Evolutionary conservation across 805 yeast genomes (phyloP).

Genomic region (Vanderwaltozyma polyspora): DNA sequence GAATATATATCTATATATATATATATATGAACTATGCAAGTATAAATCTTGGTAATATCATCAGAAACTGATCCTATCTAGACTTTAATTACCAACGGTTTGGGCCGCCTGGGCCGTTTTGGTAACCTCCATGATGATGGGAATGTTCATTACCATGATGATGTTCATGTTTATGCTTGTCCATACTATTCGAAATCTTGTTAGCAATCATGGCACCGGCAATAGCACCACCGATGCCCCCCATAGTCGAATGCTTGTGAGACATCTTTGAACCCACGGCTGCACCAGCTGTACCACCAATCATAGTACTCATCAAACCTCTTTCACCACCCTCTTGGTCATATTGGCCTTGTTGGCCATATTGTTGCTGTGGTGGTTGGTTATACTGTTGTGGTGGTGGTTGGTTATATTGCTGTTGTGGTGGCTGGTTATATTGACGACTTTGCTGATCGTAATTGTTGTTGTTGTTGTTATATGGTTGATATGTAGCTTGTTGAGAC

Average conservation of each 20-base stretch:
- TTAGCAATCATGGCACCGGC: constrained; percentile 46
- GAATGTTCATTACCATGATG: not conserved
- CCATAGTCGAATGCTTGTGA: constrained; percentile 25
- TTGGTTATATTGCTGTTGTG: constrained; percentile 1
- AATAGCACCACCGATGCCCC: constrained; percentile 42
- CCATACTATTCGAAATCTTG: constrained; percentile 20
- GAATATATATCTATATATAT: no score
- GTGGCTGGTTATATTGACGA: constrained; percentile 13
- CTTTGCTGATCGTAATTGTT: constrained; percentile 14
- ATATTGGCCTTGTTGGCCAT: constrained; percentile 24
- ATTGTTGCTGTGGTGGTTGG: constrained; percentile 9
- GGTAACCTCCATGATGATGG: not conserved
- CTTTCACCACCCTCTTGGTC: constrained; percentile 16
- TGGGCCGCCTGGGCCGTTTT: constrained; percentile 5
- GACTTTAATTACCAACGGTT: no score
- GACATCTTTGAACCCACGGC: constrained; percentile 35
- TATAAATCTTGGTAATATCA: no score
- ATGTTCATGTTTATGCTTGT: not conserved
- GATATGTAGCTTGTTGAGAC: constrained; percentile 31
- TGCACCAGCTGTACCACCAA: constrained; percentile 46
- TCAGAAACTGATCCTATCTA: constrained; percentile 11
- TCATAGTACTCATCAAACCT: constrained; percentile 16
- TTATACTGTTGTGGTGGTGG: constrained; percentile 5
- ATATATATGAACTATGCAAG: no score
- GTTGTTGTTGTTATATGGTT: constrained; percentile 14